Conservation (phyloP, 257 asterid species). For the Solanum neorickii region DNA sequence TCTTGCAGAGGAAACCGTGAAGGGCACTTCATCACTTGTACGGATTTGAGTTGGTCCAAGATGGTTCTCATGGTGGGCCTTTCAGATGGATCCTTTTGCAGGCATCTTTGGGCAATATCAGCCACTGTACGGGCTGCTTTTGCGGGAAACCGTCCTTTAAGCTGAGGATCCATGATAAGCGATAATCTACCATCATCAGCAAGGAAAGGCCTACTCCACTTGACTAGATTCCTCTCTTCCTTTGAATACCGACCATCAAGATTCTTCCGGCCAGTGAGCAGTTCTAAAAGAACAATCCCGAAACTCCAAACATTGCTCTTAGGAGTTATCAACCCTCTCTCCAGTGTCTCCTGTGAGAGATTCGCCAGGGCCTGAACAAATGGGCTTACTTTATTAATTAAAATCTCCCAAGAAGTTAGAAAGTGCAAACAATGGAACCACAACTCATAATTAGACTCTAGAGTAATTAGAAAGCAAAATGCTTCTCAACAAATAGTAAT, state of each 20-base stretch:
- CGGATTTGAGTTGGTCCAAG: slow-evolving; percentile 58
- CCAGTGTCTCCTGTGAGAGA: slow-evolving; percentile 76
- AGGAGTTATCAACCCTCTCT: slow-evolving; percentile 77
- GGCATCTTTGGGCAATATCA: slow-evolving; percentile 73
- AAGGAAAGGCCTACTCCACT: slow-evolving; percentile 81
- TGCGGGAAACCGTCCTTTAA: slow-evolving; percentile 77
- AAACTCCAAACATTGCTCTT: slow-evolving; percentile 95
- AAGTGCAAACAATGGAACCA: background rate
- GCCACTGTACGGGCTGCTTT: slow-evolving; percentile 81
- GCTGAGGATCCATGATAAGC: slow-evolving; percentile 84
- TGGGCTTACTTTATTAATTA: background rate
- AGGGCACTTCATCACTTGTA: slow-evolving; percentile 70
- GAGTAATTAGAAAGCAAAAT: background rate
- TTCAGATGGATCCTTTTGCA: slow-evolving; percentile 74
- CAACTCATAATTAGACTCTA: background rate
- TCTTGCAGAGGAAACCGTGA: slow-evolving; percentile 83
- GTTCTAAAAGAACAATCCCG: slow-evolving; percentile 78
- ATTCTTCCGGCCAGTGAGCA: slow-evolving; percentile 84
- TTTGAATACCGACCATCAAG: slow-evolving; percentile 61
- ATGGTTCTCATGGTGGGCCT: slow-evolving; percentile 91
- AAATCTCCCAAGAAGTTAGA: background rate
- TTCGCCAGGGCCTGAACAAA: slow-evolving; percentile 63
- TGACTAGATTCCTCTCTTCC: slow-evolving; percentile 80
- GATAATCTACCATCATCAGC: slow-evolving; percentile 79
- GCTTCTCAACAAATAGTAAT: background rate